phyloP scores from a whole-genome alignment of 225 moss, liverwort and hornwort species.

The Anthoceros angustus region DNA sequence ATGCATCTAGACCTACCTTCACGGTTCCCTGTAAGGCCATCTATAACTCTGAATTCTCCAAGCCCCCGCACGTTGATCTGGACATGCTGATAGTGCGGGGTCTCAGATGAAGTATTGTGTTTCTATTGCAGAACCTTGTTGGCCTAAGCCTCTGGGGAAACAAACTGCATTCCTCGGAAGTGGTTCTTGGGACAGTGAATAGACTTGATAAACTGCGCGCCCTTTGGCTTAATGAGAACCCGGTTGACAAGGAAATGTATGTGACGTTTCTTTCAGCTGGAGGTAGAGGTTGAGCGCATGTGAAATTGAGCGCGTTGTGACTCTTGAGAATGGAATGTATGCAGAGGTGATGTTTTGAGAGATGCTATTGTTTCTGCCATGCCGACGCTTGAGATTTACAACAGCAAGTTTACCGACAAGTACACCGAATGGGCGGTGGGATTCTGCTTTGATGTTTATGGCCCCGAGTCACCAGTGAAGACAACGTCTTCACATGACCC shows the following conservation, averaged over 20 bases:
- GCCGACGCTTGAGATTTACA: constrained; percentile 66
- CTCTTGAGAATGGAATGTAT: not conserved
- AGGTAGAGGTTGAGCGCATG: not conserved
- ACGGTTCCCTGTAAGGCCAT: constrained; percentile 38
- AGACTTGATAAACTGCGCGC: constrained; percentile 49
- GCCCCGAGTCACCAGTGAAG: constrained; percentile 32
- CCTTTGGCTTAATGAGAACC: constrained; percentile 76
- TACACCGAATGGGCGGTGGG: constrained; percentile 70
- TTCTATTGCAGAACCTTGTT: constrained; percentile 41
- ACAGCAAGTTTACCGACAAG: constrained; percentile 56
- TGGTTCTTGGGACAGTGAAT: constrained; percentile 32
- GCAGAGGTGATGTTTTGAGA: constrained; percentile 32
- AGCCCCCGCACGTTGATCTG: too few species aligned
- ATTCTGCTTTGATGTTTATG: constrained; percentile 59
- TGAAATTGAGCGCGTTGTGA: not conserved
- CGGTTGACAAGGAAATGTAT: constrained; percentile 48
- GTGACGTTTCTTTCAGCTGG: constrained; percentile 9
- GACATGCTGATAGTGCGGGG: too few species aligned
- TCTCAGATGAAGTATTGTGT: not conserved
- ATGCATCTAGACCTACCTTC: constrained; percentile 26
- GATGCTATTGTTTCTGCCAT: constrained; percentile 26
- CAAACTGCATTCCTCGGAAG: constrained; percentile 48
- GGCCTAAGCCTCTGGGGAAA: constrained; percentile 94
- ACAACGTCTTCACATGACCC: constrained; percentile 16
- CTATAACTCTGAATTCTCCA: not conserved